Percentiles rank a stretch among this genome's conserved stretches.
These are phyloP conservation scores for Quercus ilex DNA, from an alignment of 306 rosid genomes.

Conservation along the genomic window DNA sequence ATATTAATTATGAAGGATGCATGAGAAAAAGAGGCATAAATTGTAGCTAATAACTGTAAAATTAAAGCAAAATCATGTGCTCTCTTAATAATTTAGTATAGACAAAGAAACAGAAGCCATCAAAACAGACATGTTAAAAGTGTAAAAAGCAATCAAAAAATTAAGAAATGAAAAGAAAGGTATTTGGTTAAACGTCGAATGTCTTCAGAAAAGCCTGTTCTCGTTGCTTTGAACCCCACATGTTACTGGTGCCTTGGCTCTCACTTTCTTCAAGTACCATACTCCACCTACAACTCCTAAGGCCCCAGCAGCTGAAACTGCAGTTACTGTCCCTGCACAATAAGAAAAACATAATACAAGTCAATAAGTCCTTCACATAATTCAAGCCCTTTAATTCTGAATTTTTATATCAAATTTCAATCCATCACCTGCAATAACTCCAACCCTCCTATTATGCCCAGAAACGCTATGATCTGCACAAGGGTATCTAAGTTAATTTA, in stretches of 20 bases:
- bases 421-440: conserved; percentile 74
- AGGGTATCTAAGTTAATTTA: background rate
- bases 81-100: background rate
- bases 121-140: background rate
- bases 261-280: conserved; percentile 74
- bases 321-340: conserved; percentile 65
- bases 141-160: background rate
- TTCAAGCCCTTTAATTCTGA: background rate
- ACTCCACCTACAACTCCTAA: conserved; percentile 83
- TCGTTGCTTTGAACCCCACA: conserved; percentile 92
- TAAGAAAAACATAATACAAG: background rate
- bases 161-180: conserved; percentile 17
- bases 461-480: conserved; percentile 62
- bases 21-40: conserved; percentile 10
- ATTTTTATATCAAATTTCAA: background rate
- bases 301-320: conserved; percentile 66
- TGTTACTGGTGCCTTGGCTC: conserved; percentile 74
- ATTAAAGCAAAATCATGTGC: conserved; percentile 5
- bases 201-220: conserved; percentile 75
- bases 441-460: conserved; percentile 39
- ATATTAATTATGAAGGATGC: background rate
- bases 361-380: background rate
- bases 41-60: conserved; percentile 15
- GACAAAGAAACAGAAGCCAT: conserved; percentile 13
- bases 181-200: conserved; percentile 14